A percentile compares a stretch with the other conserved stretches of the same genome.
phyloP scores from a whole-genome alignment of 2,329 filamentous ascomycete species.

The Penicillium janthinellum region DNA sequence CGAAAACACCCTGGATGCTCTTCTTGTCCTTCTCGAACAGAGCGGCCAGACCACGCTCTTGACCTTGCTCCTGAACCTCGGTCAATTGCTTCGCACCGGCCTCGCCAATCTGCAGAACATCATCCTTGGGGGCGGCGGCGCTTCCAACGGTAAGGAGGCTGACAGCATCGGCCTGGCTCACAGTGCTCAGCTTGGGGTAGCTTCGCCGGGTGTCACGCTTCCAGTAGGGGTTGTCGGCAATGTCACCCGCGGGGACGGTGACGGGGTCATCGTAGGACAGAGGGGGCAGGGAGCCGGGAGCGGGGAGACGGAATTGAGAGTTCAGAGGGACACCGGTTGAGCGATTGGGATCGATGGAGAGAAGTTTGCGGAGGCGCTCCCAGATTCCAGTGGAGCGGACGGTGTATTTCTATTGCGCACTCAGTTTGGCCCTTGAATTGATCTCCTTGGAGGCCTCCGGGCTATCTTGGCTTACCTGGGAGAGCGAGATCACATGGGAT shows the following conservation, averaged over 20 bases:
- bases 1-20: constrained; percentile 62
- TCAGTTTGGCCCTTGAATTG: background rate
- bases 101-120: constrained; percentile 72
- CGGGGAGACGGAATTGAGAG: constrained; percentile 84
- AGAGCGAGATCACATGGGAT: constrained; percentile 39
- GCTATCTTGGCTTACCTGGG: constrained; percentile 33
- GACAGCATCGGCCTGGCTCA: constrained; percentile 83
- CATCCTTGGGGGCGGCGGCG: constrained; percentile 76
- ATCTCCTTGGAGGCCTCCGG: too few species aligned
- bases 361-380: constrained; percentile 74
- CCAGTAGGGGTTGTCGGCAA: constrained; percentile 94
- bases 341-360: constrained; percentile 83
- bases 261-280: constrained; percentile 77
- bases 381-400: constrained; percentile 87
- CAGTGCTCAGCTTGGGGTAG: constrained; percentile 78
- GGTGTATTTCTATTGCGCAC: constrained; percentile 81
- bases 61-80: constrained; percentile 71
- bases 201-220: constrained; percentile 83
- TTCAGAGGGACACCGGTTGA: constrained; percentile 92
- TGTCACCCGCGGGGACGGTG: constrained; percentile 79
- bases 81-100: constrained; percentile 74
- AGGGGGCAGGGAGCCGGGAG: constrained; percentile 73
- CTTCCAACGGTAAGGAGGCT: constrained; percentile 83
- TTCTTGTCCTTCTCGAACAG: constrained; percentile 69
- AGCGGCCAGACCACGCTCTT: constrained; percentile 69